phyloP scores from a whole-genome alignment of 177 flowering plant species.

The Vitis hybrid region DNA sequence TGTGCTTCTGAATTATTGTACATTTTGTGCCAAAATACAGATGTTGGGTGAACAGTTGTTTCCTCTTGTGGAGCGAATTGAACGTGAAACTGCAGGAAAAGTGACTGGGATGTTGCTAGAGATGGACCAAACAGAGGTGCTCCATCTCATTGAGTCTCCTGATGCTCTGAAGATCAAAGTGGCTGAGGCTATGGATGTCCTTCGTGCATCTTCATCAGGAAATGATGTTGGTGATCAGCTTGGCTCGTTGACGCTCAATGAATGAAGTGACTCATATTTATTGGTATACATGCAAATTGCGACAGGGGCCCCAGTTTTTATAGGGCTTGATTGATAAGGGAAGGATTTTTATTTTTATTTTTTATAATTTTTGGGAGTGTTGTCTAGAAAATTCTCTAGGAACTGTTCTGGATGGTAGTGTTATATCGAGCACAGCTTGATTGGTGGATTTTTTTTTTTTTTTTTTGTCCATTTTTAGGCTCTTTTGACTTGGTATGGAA shows the following conservation, averaged over 20 bases:
- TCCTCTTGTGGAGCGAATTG: slow-evolving; percentile 63
- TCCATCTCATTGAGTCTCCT: slow-evolving; percentile 75
- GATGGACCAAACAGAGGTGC: slow-evolving; percentile 79
- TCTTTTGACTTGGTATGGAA: neutral
- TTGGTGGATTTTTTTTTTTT: neutral
- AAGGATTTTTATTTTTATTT: too few species aligned
- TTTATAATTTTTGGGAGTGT: neutral
- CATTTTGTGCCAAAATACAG: slow-evolving; percentile 24
- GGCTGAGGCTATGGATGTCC: slow-evolving; percentile 66
- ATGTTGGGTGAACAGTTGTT: slow-evolving; percentile 74
- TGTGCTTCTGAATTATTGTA: neutral
- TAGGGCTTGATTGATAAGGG: slow-evolving; percentile 11
- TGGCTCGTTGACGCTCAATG: slow-evolving; percentile 37
- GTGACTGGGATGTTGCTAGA: slow-evolving; percentile 83
- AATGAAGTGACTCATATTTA: slow-evolving; percentile 16
- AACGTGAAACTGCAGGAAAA: slow-evolving; percentile 49
- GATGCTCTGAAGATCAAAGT: slow-evolving; percentile 74
- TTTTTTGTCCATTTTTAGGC: neutral
- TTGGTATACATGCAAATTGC: neutral
- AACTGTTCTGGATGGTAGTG: neutral
- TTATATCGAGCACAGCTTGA: neutral
- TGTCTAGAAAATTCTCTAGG: neutral
- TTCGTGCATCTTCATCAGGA: slow-evolving; percentile 33
- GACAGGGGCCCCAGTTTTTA: slow-evolving; percentile 16
- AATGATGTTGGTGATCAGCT: slow-evolving; percentile 46